These are phyloP conservation scores for Selenicereus undatus DNA, from an alignment of 148 eudicot species.

Conservation along the genomic window DNA sequence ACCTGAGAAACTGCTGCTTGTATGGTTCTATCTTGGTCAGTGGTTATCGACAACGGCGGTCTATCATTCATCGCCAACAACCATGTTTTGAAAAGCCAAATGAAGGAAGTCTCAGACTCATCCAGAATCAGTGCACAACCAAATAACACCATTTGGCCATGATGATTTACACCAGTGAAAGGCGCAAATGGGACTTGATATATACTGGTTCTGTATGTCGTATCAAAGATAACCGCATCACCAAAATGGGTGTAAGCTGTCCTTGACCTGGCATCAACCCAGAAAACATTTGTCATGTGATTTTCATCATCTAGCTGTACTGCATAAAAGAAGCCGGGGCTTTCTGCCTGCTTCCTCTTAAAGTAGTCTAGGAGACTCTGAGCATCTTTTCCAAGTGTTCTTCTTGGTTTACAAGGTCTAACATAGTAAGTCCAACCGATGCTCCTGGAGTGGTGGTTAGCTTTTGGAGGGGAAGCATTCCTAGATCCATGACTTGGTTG, in stretches of 20 bases:
- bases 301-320: constrained; percentile 85
- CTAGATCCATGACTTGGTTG: constrained; percentile 40
- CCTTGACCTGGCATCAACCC: constrained; percentile 95
- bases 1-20: constrained; percentile 60
- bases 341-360: constrained; percentile 87
- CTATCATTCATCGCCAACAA: constrained; percentile 75
- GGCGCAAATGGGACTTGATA: constrained; percentile 76
- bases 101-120: constrained; percentile 87
- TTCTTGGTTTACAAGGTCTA: constrained; percentile 38
- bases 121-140: constrained; percentile 87
- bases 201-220: constrained; percentile 55
- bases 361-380: constrained; percentile 87
- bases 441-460: constrained; percentile 29
- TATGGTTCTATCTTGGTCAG: constrained; percentile 63
- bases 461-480: constrained; percentile 33
- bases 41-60: constrained; percentile 61
- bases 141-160: constrained; percentile 71
- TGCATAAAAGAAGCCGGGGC: constrained; percentile 91
- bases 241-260: constrained; percentile 76
- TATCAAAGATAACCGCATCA: constrained; percentile 71
- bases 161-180: constrained; percentile 85
- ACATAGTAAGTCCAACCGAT: constrained; percentile 30
- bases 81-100: constrained; percentile 81
- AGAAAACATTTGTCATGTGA: constrained; percentile 77
- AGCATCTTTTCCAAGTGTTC: constrained; percentile 79